phyloP scores from a whole-genome alignment of 371 early-diverging fungal genomes.

The Rhizopus delemar region DNA sequence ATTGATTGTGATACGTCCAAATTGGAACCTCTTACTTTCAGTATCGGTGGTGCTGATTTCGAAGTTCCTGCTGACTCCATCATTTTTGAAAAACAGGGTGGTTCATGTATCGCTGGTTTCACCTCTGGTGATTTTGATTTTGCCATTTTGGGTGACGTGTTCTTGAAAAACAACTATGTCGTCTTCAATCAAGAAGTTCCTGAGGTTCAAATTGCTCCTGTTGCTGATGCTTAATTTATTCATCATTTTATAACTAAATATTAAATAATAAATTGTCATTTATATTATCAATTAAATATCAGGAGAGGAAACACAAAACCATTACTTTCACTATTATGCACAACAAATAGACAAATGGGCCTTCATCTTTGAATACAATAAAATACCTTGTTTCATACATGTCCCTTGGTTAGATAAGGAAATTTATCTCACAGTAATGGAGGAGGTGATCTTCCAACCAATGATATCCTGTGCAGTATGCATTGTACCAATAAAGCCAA shows the following conservation, averaged over 20 bases:
- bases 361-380: too few relatives aligned
- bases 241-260: not conserved
- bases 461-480: too few relatives aligned
- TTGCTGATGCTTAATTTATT: not conserved
- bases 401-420: too few relatives aligned
- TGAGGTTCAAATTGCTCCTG: constrained; percentile 27
- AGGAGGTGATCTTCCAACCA: too few relatives aligned
- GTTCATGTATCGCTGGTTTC: constrained; percentile 21
- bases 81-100: constrained; percentile 19
- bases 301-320: too few relatives aligned
- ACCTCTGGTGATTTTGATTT: constrained; percentile 15
- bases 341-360: too few relatives aligned
- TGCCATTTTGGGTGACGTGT: constrained; percentile 49
- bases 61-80: constrained; percentile 28
- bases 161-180: constrained; percentile 51
- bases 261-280: too few relatives aligned
- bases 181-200: constrained; percentile 36
- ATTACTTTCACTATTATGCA: too few relatives aligned
- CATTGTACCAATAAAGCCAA: too few relatives aligned
- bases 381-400: too few relatives aligned
- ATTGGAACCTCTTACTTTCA: constrained; percentile 22
- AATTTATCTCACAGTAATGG: too few relatives aligned
- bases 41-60: constrained; percentile 20
- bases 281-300: too few relatives aligned
- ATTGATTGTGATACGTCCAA: constrained; percentile 26